Evolutionary conservation across 2,329 filamentous ascomycete species (phyloP), one percentile per base, ranked within the genome.

Genomic region (Ampelomyces quisqualis): DNA sequence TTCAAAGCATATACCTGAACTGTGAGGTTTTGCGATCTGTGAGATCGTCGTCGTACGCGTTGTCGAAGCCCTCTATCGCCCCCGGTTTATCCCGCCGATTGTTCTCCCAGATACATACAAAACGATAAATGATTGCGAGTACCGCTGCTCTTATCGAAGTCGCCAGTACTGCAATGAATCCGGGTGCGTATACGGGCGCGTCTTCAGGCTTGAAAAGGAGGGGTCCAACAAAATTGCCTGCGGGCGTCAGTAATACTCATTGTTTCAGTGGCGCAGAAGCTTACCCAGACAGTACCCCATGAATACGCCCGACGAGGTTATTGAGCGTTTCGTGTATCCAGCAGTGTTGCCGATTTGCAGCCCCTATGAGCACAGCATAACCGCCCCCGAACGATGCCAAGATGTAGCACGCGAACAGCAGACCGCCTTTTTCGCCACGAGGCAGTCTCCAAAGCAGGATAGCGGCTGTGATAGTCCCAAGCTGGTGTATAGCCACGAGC

Each of bases 31-130:
- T 49, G 27, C 47, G 31, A 50, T 78, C 74, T 4, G 74, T 78
- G 28, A 76, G 60, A 45, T 77, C 74, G 54, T 78, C 75, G 35
- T 78, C 73, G 41, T 75, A 78, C 0, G 75, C 75, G 52, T 78
- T 70, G 31, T 78, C 76, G 32, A 71, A 78, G 1, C 67, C 73
- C 55, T 78, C 75, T n/a, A 65, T 39, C 7, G 64, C 67, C 2
- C 73, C 73, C 2, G 68, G 50, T 32, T 59, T 60, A 43, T 77
- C 73, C 18, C 73, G 67, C 40, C 57, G 62, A 13, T 55, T 58
- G 46, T 77, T 77, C 8, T 73, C 65, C 64, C 61, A 67, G 4
- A 73, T 58, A 45, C 73, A 76, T 5, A 75, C 45, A 22, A 65
- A 60, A 3, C 75, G 70, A 47, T 77, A 77, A 0, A 70, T 53